These are phyloP conservation scores for Barbatosphaeria neglecta DNA, from an alignment of 495 filamentous ascomycete genomes.

Conservation along the genomic window DNA sequence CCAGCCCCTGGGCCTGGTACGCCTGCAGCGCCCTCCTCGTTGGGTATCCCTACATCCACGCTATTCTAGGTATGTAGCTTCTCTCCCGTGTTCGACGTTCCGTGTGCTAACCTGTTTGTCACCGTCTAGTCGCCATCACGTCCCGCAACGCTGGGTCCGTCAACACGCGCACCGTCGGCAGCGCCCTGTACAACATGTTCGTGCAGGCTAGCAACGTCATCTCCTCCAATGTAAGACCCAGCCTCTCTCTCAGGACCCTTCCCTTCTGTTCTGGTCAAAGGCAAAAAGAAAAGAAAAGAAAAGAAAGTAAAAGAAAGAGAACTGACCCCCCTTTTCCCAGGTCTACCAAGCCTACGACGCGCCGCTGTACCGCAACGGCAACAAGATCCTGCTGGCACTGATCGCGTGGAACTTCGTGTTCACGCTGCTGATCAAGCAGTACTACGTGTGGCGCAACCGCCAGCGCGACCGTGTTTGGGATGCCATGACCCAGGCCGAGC, in stretches of 20 bases:
- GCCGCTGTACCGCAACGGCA: conserved; percentile 54
- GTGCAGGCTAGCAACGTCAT: conserved; percentile 39
- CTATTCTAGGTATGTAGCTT: conserved; percentile 4
- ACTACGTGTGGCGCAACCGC: conserved; percentile 52
- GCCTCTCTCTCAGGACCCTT: background rate
- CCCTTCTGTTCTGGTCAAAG: background rate
- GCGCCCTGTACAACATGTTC: conserved; percentile 37
- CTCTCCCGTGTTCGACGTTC: background rate
- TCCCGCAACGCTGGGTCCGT: conserved; percentile 47
- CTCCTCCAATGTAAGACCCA: conserved; percentile 27
- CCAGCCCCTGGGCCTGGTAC: conserved; percentile 36
- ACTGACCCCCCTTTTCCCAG: conserved; percentile 14
- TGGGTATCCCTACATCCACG: conserved; percentile 8
- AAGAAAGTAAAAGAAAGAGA: conserved; percentile 1
- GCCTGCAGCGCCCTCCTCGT: conserved; percentile 37
- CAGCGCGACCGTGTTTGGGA: conserved; percentile 27
- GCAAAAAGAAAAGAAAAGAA: background rate
- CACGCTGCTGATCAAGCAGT: conserved; percentile 45
- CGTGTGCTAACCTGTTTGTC: background rate
- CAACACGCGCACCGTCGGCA: conserved; percentile 49
- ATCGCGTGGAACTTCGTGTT: conserved; percentile 40
- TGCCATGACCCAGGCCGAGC: conserved; percentile 49
- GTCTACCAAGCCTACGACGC: conserved; percentile 54
- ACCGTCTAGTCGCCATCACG: background rate
- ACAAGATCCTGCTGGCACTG: conserved; percentile 50